Evolutionary conservation across 345 rosid genomes (phyloP), one percentile per base, ranked within the genome.

Genomic region (Camelina laxa): DNA sequence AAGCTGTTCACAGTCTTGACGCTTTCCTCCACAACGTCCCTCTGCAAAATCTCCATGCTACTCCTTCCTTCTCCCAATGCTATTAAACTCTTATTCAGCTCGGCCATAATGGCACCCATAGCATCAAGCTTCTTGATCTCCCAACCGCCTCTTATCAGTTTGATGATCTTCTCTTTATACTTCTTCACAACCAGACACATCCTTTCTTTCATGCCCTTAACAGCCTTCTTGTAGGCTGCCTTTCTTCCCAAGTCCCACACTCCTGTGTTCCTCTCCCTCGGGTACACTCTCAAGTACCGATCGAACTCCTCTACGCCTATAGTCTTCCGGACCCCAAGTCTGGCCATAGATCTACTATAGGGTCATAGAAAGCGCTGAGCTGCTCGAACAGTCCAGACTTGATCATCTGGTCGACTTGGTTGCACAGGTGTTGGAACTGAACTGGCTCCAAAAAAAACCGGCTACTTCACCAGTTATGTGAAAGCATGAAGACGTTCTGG

Each of bases 301-400:
- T 91, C 86, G 0, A 91, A n/a, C n/a, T 91, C 97, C 0, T 86
- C 92, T 0, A 91, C 83, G 11, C 97, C 95, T 33, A 91, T 87
- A 2, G 95, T 87, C 51, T 67, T 85, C 72, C 89, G 67, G 10
- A 89, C 80, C 38, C 90, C 93, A 0, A 30, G 9, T n/a, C 69
- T 54, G 54, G 38, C 19, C 54, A 48, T 0, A 79, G 49, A 39
- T 85, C 85, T 49, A 61, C 35, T 1, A 83, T 85, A 0, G 85
- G 78, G 51, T 75, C 65, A 2, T 50, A 9, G 31, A 83, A 83
- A 50, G 82, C 79, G 2, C 80, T 83, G 0, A 83, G 89, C 67
- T 91, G 92, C 9, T 86, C 87, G 0, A 91, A 66, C 84, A 91
- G 72, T 2, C 95, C 95, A 8, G 51, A 76, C 12, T 67, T 53